Evolutionary conservation across 2,329 filamentous ascomycete species (phyloP).

Genomic region (Ascochyta viciae-villosae): DNA sequence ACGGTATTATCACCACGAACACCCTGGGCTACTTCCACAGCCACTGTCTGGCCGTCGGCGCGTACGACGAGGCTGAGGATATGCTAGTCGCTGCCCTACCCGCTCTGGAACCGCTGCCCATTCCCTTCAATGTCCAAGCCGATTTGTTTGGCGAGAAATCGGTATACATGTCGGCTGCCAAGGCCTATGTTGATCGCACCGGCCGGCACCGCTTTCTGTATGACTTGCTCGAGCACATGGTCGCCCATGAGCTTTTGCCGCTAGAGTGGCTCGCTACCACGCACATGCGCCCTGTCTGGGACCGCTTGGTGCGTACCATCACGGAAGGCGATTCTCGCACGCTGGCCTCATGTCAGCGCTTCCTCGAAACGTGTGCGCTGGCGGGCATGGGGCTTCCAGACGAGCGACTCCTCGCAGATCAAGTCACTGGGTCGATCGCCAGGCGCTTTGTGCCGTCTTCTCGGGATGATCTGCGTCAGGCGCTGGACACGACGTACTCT

Average conservation of each 20-base stretch:
- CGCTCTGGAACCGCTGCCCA: constrained; percentile 29
- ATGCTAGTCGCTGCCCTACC: constrained; percentile 40
- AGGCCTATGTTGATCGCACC: constrained; percentile 36
- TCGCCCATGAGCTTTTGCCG: constrained; percentile 44
- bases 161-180: constrained; percentile 36
- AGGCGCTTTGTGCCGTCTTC: constrained; percentile 35
- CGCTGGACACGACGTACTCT: constrained; percentile 45
- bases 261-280: constrained; percentile 50
- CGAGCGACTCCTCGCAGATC: constrained; percentile 30
- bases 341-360: constrained; percentile 32
- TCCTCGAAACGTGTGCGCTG: constrained; percentile 40
- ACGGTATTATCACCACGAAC: constrained; percentile 38
- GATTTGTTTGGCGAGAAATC: constrained; percentile 39
- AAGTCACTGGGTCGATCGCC: constrained; percentile 23
- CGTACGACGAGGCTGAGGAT: constrained; percentile 46
- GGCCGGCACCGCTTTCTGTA: constrained; percentile 45
- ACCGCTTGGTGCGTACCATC: constrained; percentile 41
- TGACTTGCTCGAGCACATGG: constrained; percentile 43
- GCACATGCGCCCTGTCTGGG: constrained; percentile 46
- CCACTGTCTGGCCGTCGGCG: constrained; percentile 39
- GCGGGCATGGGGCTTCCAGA: constrained; percentile 40
- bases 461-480: constrained; percentile 39
- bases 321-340: constrained; percentile 38
- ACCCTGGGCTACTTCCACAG: constrained; percentile 35
- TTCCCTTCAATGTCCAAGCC: constrained; percentile 34